Evolutionary conservation across 1,284 basidiomycete species (phyloP), one percentile per base, ranked within the genome.

Genomic region (Cryptococcus neoformans): DNA sequence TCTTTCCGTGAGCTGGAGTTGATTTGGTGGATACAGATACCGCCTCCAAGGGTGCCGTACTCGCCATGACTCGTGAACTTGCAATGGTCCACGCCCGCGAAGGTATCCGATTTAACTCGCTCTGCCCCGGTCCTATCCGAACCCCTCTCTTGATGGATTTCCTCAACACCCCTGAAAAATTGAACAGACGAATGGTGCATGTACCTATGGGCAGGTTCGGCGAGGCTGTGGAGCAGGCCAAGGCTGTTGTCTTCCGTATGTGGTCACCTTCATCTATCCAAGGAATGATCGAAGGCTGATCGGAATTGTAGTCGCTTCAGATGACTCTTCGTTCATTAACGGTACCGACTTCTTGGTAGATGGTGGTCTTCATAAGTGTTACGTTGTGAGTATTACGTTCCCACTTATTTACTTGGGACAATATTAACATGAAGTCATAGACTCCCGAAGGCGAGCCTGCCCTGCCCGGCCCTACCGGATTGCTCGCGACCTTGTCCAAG

Each of bases 111-210:
- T 71, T 97, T 77, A 99, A 99, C 80, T 86, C 92, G 9, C 84
- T 98, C 62, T 97, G 93, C 84, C 94, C 94, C 41, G 93, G 92
- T 16, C 92, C 93, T 47, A 82, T 96, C 62, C 90, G 89, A 77
- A 95, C 92, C 28, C 92, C 93, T 40, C 84, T 98, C 38, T 82
- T 99, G 37, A 99, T 99, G 94, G 88, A 98, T 77, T 98, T 94
- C 83, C 84, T 99, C 69, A 86, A 97, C 79, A 97, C 95, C n/a
- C 83, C 88, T 45, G 94, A 99, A 82, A 98, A 97, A 81, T 85
- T 89, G 62, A 86, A 96, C 60, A 86, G 94, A 49, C 84, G 95
- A 52, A 75, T 97, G 72, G 85, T 92, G 34, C 94, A 98, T 74
- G 83, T 95, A 36, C 95, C 95, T 1, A 92, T 97, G 89, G 95